Evolutionary conservation across 2,329 filamentous ascomycete species (phyloP).

Genomic region (Fusarium papillatum): DNA sequence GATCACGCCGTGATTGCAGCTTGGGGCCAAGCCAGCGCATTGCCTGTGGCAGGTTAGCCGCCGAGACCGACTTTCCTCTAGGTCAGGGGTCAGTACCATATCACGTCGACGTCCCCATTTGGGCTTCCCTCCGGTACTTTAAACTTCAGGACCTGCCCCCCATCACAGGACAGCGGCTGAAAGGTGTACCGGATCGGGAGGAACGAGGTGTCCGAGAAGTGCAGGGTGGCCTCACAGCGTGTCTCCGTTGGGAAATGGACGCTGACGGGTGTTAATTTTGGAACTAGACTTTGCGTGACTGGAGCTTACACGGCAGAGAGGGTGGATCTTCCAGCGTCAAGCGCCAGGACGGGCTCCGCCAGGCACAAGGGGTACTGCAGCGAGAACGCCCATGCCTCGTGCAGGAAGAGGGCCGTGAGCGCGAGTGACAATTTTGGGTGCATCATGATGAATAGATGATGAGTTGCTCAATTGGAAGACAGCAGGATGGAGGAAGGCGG

Average conservation of each 20-base stretch:
- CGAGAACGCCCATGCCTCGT: conserved; percentile 8
- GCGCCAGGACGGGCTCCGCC: conserved; percentile 1
- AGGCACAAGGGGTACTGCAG: conserved; percentile 11
- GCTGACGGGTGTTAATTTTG: not conserved
- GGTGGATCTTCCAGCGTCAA: conserved; percentile 9
- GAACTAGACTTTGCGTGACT: not conserved
- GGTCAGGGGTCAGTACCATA: not conserved
- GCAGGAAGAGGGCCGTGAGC: not conserved
- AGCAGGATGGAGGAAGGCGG: not conserved
- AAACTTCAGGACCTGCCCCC: not conserved
- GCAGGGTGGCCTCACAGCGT: conserved; percentile 4
- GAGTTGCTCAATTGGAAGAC: not conserved
- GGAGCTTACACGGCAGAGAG: conserved; percentile 9
- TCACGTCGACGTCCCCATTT: conserved; percentile 7
- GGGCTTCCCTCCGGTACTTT: not conserved
- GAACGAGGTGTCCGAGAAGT: conserved; percentile 3
- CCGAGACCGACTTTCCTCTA: not conserved
- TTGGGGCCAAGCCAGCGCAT: conserved; percentile 9
- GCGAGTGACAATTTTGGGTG: not conserved
- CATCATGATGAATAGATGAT: not conserved
- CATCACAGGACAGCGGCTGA: not conserved
- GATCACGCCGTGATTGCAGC: conserved; percentile 9
- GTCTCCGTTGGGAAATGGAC: not conserved
- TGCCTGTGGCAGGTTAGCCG: conserved; percentile 1
- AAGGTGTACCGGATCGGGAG: conserved; percentile 5